Base-by-base conservation (phyloP, 345 rosid species). In the Carallia brachiata region DNA sequence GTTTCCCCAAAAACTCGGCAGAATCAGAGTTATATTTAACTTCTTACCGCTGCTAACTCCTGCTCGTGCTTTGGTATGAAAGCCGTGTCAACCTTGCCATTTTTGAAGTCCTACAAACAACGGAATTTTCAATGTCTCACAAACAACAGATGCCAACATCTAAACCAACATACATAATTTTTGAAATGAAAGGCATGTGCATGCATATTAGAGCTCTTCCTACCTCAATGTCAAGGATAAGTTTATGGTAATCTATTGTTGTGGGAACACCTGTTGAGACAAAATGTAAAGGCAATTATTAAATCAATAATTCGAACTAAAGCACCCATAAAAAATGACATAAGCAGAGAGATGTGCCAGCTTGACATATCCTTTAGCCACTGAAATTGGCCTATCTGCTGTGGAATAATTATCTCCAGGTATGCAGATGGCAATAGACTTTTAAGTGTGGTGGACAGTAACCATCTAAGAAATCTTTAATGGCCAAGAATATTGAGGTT, bases 21-120 rank as follows among this genome's bases (percentile, higher is more conserved):
- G 17, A 70, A 63, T 23, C 57, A 47, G 36, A 53, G 62, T 36
- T 39, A 1, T n/a, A 63, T 44, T 58, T 62, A 76, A 75, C 70
- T 71, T 62, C 78, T 79, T 80, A 95, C 99, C 80, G 80, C 98
- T 56, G 76, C 82, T 71, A 95, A 78, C 79, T 95, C 97, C 52
- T 91, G 82, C 78, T 95, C 97, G 62, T 95, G 99, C 82, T 95
- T 91, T 55, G 89, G 89, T 69, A 95, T 91, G 85, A 95, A 95
- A 61, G 99, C 93, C n/a, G 99, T 95, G 74, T 95, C 99, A 71
- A 95, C 99, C 62, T 90, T 95, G 74, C 99, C 97, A 62, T 86
- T 84, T 83, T 59, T 91, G 85, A 95, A 95, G 83, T 91, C 99
- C 99, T 95, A 84, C 67, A n/a, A 73, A 58, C 48, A 54, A 8